A percentile compares a stretch with the other conserved stretches of the same genome.
Conservation (phyloP, 305 asterid genomes). For the Vinca major region DNA sequence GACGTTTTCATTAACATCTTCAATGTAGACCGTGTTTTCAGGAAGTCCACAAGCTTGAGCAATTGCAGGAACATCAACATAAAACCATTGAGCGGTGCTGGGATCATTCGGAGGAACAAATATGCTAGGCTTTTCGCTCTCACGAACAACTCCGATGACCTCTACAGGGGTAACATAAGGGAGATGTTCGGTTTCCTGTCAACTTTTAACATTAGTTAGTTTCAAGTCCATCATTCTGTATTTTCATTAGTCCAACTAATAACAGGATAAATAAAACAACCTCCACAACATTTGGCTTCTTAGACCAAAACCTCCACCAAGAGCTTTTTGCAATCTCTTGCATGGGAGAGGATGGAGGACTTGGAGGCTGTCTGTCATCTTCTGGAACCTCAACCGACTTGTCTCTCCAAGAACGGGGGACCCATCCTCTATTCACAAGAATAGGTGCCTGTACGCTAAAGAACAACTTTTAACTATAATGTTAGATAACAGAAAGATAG, state of each 20-base stretch:
- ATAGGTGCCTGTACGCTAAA: conserved; percentile 58
- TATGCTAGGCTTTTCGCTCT: conserved; percentile 90
- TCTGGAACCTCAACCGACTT: conserved; percentile 35
- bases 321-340: conserved; percentile 35
- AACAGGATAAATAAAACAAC: conserved; percentile 26
- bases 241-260: conserved; percentile 10
- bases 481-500: conserved; percentile 6
- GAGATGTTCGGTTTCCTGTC: conserved; percentile 35
- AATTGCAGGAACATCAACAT: conserved; percentile 76
- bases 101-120: conserved; percentile 95
- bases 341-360: conserved; percentile 25
- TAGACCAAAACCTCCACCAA: conserved; percentile 61
- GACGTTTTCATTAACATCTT: conserved; percentile 58
- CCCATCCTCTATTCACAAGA: conserved; percentile 97
- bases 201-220: conserved; percentile 28
- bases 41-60: conserved; percentile 71
- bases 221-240: conserved; percentile 11
- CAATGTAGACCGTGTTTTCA: conserved; percentile 61
- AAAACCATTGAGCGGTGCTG: conserved; percentile 76
- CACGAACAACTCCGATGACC: conserved; percentile 69
- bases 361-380: conserved; percentile 23
- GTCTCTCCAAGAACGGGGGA: conserved; percentile 91
- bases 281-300: conserved; percentile 31
- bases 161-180: conserved; percentile 36
- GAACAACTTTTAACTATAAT: conserved; percentile 22